A percentile compares a stretch with the other conserved stretches of the same genome.
These are phyloP conservation scores for Tylopilus balloui DNA, from an alignment of 768 basidiomycete genomes.

Conservation along the genomic window DNA sequence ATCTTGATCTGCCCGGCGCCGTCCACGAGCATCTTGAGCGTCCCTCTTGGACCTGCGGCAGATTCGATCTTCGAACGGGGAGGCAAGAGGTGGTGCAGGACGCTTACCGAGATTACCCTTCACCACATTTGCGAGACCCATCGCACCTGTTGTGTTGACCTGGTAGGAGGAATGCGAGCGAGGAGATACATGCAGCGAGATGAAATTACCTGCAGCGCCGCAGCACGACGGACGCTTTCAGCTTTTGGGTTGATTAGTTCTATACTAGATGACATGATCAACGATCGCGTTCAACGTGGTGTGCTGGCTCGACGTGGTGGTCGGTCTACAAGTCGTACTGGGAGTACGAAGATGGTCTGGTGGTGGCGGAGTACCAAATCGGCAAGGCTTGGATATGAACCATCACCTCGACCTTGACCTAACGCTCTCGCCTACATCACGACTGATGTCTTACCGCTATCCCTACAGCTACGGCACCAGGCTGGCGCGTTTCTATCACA, in stretches of 20 bases:
- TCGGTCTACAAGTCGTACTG: constrained; percentile 6
- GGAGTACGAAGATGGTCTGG: constrained; percentile 1
- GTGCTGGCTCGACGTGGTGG: constrained; percentile 16
- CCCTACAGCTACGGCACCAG: constrained; percentile 33
- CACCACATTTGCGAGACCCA: constrained; percentile 96
- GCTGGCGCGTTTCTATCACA: constrained; percentile 29
- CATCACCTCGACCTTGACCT: constrained; percentile 29
- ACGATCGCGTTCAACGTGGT: constrained; percentile 21
- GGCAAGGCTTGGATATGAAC: constrained; percentile 28
- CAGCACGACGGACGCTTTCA: constrained; percentile 85
- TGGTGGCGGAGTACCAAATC: constrained; percentile 33
- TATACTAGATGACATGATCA: constrained; percentile 67
- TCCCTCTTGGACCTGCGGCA: constrained; percentile 83
- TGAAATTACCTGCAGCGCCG: constrained; percentile 76
- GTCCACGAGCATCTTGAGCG: constrained; percentile 99
- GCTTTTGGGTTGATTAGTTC: constrained; percentile 97
- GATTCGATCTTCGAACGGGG: constrained; percentile 23
- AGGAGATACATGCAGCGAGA: constrained; percentile 16
- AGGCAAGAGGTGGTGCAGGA: constrained; percentile 16
- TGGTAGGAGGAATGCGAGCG: constrained; percentile 32
- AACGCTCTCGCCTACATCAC: constrained; percentile 23
- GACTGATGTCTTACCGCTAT: constrained; percentile 20
- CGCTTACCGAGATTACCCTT: constrained; percentile 89
- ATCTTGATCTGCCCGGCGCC: constrained; percentile 98
- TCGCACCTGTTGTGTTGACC: constrained; percentile 92